Base-by-base conservation (phyloP, 1,284 basidiomycete species). In the Moniliella sp. region DNA sequence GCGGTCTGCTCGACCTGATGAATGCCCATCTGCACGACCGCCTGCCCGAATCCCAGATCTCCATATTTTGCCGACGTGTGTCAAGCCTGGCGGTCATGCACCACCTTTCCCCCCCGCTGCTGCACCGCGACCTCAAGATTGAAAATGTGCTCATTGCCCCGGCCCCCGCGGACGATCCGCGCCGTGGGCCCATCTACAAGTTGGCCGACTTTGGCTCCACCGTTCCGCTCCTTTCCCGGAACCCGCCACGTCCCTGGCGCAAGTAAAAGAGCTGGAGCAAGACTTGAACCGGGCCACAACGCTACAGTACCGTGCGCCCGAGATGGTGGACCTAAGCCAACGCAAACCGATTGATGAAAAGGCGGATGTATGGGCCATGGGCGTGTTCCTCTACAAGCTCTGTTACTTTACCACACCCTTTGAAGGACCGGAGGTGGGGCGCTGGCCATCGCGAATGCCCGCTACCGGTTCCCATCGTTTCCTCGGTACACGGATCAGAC, bases 401-500 rank as follows among this genome's bases (percentile, higher is more conserved):
- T 97, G 91, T 63, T 99, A 94, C 64, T 97, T 97, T 62, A 99
- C 88, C 0, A 99, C 91, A 0, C 91, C 91, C 0, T 94, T 94
- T 26, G 54, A 58, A 27, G 53, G 34, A 51, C 53, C 46, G 50
- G 91, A 84, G 64, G 88, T 46, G 88, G 88, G 0, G 80, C 84
- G 0, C 65, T 97, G 30, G 91, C 91, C 0, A 97, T 97, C 42
- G 68, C 94, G 39, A 91, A 93, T 51, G 88, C 84, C 18, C 83
- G 88, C 54, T 99, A 93, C 62, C 77, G 76, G 33, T 43, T 40
- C 25, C 42, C 45, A 10, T 23, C 37, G 10, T 28, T 82, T 61
- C 91, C 91, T 0, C 71, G 78, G 2, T 99, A 99, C 61, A 93
- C 86, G 2, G 64, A 70, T 1, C 70, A 77, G 28, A 72, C 97